Percentiles rank a stretch among this genome's conserved stretches.
Conservation (phyloP, 306 rosid genomes). For the Citrullus mucosospermus region DNA sequence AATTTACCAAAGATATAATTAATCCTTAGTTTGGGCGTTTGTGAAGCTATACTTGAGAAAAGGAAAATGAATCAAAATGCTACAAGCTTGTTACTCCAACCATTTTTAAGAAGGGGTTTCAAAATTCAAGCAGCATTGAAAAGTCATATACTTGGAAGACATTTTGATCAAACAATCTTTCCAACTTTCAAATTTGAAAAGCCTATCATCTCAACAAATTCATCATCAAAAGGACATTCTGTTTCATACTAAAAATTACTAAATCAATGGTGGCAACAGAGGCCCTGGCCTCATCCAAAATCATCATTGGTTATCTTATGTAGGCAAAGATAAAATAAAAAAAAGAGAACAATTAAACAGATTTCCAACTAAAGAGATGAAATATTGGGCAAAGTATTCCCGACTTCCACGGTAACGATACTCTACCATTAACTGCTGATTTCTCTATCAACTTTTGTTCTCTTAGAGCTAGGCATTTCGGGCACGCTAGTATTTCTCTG, state of each 20-base stretch:
- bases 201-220: not conserved
- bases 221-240: not conserved
- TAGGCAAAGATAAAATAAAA: not conserved
- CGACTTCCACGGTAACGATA: not conserved
- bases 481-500: slow-evolving; percentile 36
- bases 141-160: not conserved
- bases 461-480: slow-evolving; percentile 43
- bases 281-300: not conserved
- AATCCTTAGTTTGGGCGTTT: too few relatives aligned
- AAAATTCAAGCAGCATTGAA: not conserved
- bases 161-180: not conserved
- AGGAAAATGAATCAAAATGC: too few relatives aligned
- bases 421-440: slow-evolving; percentile 42
- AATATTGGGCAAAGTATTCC: not conserved
- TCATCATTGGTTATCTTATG: not conserved
- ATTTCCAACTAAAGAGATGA: not conserved
- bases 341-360: not conserved
- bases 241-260: not conserved
- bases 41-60: too few relatives aligned
- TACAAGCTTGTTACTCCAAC: too few relatives aligned
- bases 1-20: too few relatives aligned
- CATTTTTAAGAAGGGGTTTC: too few relatives aligned
- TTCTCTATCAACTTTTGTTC: slow-evolving; percentile 76
- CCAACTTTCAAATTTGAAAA: not conserved
- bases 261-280: not conserved